Conservation (phyloP, 176 grass and related monocot species). For the Ampelocalamus luodianensis region DNA sequence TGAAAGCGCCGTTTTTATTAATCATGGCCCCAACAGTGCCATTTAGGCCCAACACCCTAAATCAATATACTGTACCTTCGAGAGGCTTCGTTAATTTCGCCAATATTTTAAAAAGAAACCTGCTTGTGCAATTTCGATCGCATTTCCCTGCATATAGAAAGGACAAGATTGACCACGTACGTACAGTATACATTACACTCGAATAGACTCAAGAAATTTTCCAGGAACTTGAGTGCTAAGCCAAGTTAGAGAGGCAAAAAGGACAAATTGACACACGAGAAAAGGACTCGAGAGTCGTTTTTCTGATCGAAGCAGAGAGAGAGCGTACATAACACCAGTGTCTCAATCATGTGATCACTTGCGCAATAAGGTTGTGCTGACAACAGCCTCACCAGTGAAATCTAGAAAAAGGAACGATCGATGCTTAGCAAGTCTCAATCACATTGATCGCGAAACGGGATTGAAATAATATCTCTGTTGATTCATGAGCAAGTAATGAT, state of each 20-base stretch:
- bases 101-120: not conserved
- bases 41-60: too few relatives aligned
- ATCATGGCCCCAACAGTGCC: too few relatives aligned
- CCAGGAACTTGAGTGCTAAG: conserved; percentile 36
- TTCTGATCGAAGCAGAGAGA: not conserved
- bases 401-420: not conserved
- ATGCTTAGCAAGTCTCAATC: not conserved
- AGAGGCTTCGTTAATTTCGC: too few relatives aligned
- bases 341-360: conserved; percentile 44
- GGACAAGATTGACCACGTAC: not conserved
- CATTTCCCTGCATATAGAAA: not conserved
- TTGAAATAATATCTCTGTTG: not conserved
- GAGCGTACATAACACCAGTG: not conserved
- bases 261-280: conserved; percentile 30
- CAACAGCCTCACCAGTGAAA: conserved; percentile 16
- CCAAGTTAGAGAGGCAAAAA: conserved; percentile 30
- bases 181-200: too few relatives aligned
- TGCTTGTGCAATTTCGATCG: not conserved
- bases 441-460: not conserved
- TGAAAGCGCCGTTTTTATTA: too few relatives aligned
- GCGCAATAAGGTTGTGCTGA: conserved; percentile 32
- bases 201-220: conserved; percentile 11
- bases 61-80: too few relatives aligned
- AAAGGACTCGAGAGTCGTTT: not conserved
- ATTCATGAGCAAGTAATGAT: conserved; percentile 13